phyloP scores from a whole-genome alignment of 345 rosid species.

The Anacardium occidentale region DNA sequence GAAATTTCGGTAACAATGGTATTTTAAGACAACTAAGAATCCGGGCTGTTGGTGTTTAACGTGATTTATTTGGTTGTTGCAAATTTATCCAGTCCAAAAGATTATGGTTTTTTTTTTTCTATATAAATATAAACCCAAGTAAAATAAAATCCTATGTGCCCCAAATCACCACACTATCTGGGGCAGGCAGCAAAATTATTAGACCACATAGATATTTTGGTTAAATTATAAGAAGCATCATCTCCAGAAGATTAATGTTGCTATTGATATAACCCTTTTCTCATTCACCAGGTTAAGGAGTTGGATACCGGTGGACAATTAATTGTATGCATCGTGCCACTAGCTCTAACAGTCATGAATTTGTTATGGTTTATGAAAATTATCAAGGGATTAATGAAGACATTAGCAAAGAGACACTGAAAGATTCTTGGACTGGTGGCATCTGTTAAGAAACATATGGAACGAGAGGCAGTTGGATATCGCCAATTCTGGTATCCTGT shows the following conservation, averaged over 20 bases:
- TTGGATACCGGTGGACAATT: constrained; percentile 49
- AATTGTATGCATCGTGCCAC: constrained; percentile 59
- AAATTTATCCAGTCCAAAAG: not conserved
- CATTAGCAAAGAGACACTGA: constrained; percentile 63
- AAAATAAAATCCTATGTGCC: not conserved
- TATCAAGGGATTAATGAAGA: constrained; percentile 67
- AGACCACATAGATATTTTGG: not conserved
- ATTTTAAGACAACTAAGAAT: not conserved
- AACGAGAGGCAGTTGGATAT: not conserved
- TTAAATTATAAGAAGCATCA: not conserved
- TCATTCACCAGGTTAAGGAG: constrained; percentile 49
- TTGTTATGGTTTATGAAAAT: constrained; percentile 86
- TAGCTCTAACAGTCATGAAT: constrained; percentile 58
- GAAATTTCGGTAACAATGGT: not conserved
- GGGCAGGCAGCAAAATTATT: not conserved
- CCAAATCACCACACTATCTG: not conserved
- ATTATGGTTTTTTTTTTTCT: no score
- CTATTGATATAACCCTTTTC: not conserved
- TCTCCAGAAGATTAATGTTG: no score
- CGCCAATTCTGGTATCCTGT: not conserved
- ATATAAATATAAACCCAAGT: no score
- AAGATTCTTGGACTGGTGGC: not conserved
- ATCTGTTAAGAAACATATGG: not conserved
- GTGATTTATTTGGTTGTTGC: not conserved
- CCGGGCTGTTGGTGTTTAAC: not conserved